phyloP scores from a whole-genome alignment of 1,284 basidiomycete species.

The Fomitiporia mediterranea region DNA sequence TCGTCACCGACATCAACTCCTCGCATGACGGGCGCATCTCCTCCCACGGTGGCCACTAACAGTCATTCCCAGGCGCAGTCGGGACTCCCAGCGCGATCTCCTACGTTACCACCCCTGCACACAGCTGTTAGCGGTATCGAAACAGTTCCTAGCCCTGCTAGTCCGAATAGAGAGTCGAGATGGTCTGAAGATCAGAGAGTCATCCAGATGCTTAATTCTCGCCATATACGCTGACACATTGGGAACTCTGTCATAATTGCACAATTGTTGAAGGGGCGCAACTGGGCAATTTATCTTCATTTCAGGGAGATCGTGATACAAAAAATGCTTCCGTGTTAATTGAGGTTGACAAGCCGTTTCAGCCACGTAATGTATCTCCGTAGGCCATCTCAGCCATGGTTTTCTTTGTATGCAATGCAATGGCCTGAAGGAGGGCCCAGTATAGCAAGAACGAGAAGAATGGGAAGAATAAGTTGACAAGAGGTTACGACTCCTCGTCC shows the following conservation, averaged over 20 bases:
- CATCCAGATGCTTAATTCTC: constrained; percentile 55
- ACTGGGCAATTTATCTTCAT: background rate
- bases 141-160: constrained; percentile 1
- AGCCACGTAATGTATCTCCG: background rate
- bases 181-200: constrained; percentile 57
- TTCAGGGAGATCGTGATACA: too few relatives aligned
- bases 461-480: background rate
- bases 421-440: background rate
- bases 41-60: constrained; percentile 19
- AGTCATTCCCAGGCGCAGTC: constrained; percentile 22
- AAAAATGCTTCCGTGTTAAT: background rate
- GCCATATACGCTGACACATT: constrained; percentile 31
- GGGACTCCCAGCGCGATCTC: constrained; percentile 23
- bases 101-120: constrained; percentile 33
- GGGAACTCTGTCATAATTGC: background rate
- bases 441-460: background rate
- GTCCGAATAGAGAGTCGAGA: constrained; percentile 30
- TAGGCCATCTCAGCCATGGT: too few relatives aligned
- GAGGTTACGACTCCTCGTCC: constrained; percentile 35
- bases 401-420: background rate
- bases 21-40: constrained; percentile 25
- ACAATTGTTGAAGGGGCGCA: background rate
- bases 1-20: constrained; percentile 27
- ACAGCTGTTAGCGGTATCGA: constrained; percentile 28
- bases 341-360: background rate